These are phyloP conservation scores for Paramecium primaurelia DNA, from an alignment of 73 alveolate genomes.

Conservation along the genomic window DNA sequence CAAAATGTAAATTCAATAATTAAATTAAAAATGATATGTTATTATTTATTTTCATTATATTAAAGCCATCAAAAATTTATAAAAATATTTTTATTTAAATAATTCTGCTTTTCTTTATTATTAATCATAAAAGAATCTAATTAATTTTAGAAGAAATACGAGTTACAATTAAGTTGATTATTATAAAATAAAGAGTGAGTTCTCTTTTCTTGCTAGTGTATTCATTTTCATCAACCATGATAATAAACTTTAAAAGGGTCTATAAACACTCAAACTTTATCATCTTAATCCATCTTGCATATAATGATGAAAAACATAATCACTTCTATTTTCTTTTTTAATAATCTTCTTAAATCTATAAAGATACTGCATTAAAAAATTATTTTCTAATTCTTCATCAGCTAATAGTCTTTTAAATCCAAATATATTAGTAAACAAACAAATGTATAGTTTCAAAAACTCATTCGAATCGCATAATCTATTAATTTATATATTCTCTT, in stretches of 20 bases:
- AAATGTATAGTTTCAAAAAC: not conserved
- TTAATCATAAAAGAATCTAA: too few species aligned
- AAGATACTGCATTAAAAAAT: not conserved
- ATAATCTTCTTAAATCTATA: not conserved
- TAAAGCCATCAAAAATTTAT: constrained; percentile 84
- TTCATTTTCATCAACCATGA: constrained; percentile 65
- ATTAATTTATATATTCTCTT: not conserved
- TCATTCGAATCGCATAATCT: constrained; percentile 31
- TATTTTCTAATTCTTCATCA: not conserved
- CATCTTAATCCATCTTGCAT: constrained; percentile 90
- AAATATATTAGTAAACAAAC: constrained; percentile 2
- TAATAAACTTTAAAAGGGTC: constrained; percentile 65
- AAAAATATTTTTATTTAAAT: constrained; percentile 83
- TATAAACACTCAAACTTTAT: constrained; percentile 96
- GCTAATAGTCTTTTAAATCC: not conserved
- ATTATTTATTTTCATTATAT: not conserved
- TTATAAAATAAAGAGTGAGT: too few species aligned
- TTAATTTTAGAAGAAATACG: too few species aligned
- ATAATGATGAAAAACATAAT: constrained; percentile 88
- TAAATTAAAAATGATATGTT: not conserved
- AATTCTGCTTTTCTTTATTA: constrained; percentile 81
- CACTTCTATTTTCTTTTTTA: constrained; percentile 65
- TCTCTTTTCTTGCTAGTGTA: constrained; percentile 39
- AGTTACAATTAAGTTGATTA: too few species aligned
- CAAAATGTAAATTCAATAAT: not conserved